Percentiles rank a stretch among this genome's conserved stretches.
phyloP scores from a whole-genome alignment of 371 early-diverging fungal species.

The Saksenaea oblongispora region DNA sequence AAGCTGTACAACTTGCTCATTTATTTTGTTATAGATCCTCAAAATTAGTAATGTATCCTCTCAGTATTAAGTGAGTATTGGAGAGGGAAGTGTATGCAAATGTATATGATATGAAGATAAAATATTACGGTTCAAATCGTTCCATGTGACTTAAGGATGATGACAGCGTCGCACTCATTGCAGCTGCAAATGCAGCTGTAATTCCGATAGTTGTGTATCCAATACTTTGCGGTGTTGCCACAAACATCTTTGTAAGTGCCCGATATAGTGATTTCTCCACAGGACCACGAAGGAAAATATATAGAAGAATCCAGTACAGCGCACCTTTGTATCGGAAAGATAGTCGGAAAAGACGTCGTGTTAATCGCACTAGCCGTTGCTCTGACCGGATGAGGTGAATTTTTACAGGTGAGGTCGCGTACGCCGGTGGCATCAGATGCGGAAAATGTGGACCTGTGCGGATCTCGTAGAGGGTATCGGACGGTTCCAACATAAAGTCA shows the following conservation, averaged over 20 bases:
- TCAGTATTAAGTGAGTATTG: neutral
- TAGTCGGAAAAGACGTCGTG: constrained; percentile 32
- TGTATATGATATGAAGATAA: neutral
- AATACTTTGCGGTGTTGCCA: constrained; percentile 25
- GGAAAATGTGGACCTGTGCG: constrained; percentile 32
- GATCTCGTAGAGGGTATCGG: neutral
- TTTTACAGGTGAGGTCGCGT: constrained; percentile 33
- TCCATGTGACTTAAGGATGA: constrained; percentile 23
- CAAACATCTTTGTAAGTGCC: constrained; percentile 24
- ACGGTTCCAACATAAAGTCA: neutral
- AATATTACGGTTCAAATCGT: neutral
- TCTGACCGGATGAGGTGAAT: constrained; percentile 33
- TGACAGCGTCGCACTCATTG: constrained; percentile 34
- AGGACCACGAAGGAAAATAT: constrained; percentile 43
- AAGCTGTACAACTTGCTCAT: no score
- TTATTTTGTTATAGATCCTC: neutral
- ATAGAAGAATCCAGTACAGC: constrained; percentile 42
- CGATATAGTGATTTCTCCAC: constrained; percentile 34
- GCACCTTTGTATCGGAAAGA: constrained; percentile 49
- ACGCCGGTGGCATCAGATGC: constrained; percentile 39
- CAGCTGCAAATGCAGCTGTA: constrained; percentile 42
- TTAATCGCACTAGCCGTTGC: constrained; percentile 29
- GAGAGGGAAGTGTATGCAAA: neutral
- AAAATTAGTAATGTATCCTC: neutral
- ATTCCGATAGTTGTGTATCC: constrained; percentile 41